Evolutionary conservation across 306 rosid genomes (phyloP), one percentile per base, ranked within the genome.

Genomic region (Myrica gale): DNA sequence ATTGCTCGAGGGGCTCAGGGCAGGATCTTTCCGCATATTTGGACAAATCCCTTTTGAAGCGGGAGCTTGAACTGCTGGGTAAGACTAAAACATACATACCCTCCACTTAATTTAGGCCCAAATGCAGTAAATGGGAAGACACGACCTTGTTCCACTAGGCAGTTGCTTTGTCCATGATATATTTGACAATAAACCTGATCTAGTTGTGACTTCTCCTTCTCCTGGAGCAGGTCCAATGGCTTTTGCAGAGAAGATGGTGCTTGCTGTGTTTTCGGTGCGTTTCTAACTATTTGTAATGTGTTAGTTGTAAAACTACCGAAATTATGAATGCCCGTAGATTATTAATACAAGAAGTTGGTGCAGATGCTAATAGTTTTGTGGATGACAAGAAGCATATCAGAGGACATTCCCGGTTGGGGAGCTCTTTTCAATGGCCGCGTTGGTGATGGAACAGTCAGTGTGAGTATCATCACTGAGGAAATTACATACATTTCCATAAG

Each of bases 381-480:
- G 98, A 94, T 94, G 98, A 91, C 97, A 69, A 91, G 93, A 79
- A 91, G 86, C 68, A 87, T 94, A 60, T 87, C 98, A 56, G 91
- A 91, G 62, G 96, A 93, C 45, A 75, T 91, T 75, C 97, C 98
- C 39, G 98, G 98, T 43, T 93, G 98, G 97, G 98, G 97, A 76
- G 67, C 75, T 76, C 91, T 90, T 61, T 91, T 93, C 78, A 50
- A 91, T 63, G 94, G 89, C 55, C 91, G 87, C 39, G 94, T 86
- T 56, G 96, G 96, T 26, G 98, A 94, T 82, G 98, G 98, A 68
- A 90, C 90, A 50, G 92, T 84, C 16, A 91, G 98, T 76, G 98
- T 93, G 72, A 89, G 97, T 81, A 26, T 17, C n/a, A 10, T 4
- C 17, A 62, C 68, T 26, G 48, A 16, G 39, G 15, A 39, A 39